Conservation (phyloP, 306 rosid species). For the Ceratonia siliqua region DNA sequence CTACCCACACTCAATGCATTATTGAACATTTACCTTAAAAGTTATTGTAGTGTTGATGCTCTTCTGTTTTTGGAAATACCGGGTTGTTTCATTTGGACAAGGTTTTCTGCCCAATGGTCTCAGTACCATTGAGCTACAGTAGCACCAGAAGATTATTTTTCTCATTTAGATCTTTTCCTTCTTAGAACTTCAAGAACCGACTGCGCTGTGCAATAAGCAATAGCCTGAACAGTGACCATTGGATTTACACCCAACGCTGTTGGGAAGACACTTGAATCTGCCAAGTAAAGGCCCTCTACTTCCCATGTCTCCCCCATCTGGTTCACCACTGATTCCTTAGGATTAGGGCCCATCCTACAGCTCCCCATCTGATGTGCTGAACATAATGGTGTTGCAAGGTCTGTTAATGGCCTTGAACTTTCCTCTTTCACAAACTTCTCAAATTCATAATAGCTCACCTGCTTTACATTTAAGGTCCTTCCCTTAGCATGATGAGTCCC, state of each 20-base stretch:
- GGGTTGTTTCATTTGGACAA: slow-evolving; percentile 27
- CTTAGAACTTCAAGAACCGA: slow-evolving; percentile 64
- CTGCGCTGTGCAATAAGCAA: slow-evolving; percentile 84
- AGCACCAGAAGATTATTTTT: background rate
- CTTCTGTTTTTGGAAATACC: background rate
- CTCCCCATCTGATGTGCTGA: slow-evolving; percentile 95
- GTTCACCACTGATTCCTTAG: slow-evolving; percentile 60
- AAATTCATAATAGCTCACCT: slow-evolving; percentile 50
- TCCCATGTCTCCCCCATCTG: slow-evolving; percentile 86
- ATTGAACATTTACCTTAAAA: background rate
- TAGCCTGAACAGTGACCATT: slow-evolving; percentile 80
- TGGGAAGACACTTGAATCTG: slow-evolving; percentile 83
- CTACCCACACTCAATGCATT: background rate
- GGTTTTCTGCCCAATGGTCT: slow-evolving; percentile 16
- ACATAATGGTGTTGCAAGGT: slow-evolving; percentile 54
- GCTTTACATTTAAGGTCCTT: slow-evolving; percentile 56
- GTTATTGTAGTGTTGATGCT: background rate
- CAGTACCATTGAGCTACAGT: slow-evolving; percentile 23
- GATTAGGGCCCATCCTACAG: slow-evolving; percentile 68
- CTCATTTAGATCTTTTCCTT: slow-evolving; percentile 47
- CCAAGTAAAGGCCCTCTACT: slow-evolving; percentile 67
- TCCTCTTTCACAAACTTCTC: slow-evolving; percentile 77
- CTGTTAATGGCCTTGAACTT: slow-evolving; percentile 60
- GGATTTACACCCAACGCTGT: slow-evolving; percentile 89
- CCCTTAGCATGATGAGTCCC: slow-evolving; percentile 74